A percentile compares a stretch with the other conserved stretches of the same genome.
These are phyloP conservation scores for Rhodamnia rubescens DNA, from an alignment of 345 rosid species.

Conservation along the genomic window DNA sequence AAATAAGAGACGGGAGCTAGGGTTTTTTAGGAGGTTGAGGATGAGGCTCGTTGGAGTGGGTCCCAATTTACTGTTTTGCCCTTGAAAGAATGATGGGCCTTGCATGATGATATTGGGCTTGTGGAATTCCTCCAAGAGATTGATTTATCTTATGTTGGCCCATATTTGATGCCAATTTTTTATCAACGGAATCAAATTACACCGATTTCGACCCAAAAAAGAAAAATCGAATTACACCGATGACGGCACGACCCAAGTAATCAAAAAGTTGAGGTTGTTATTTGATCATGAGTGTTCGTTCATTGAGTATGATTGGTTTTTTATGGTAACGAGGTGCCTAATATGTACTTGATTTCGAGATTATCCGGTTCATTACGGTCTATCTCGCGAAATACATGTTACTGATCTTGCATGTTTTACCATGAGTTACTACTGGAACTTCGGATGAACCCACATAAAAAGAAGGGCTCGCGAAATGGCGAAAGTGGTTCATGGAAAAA, in stretches of 20 bases:
- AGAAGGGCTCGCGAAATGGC: not conserved
- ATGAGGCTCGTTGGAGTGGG: not conserved
- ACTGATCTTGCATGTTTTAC: not conserved
- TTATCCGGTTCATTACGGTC: too few relatives aligned
- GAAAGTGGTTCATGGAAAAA: not conserved
- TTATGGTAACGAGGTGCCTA: too few relatives aligned
- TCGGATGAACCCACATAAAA: not conserved
- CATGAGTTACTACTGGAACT: not conserved
- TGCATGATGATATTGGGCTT: not conserved
- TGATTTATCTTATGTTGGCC: not conserved
- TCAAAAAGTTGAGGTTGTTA: not conserved
- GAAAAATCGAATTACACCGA: too few relatives aligned
- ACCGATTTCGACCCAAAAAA: too few relatives aligned
- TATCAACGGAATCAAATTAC: not conserved
- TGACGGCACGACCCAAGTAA: not conserved
- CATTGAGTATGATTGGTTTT: not conserved
- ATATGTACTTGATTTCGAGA: not conserved
- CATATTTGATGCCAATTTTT: not conserved
- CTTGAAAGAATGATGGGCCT: not conserved
- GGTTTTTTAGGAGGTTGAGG: not conserved
- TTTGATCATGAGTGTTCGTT: too few relatives aligned
- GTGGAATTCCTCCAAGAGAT: not conserved
- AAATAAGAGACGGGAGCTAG: not conserved
- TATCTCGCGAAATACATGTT: not conserved
- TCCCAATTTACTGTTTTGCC: not conserved